phyloP scores from a whole-genome alignment of 2,329 filamentous ascomycete species.

The Calonectria fujianensis region DNA sequence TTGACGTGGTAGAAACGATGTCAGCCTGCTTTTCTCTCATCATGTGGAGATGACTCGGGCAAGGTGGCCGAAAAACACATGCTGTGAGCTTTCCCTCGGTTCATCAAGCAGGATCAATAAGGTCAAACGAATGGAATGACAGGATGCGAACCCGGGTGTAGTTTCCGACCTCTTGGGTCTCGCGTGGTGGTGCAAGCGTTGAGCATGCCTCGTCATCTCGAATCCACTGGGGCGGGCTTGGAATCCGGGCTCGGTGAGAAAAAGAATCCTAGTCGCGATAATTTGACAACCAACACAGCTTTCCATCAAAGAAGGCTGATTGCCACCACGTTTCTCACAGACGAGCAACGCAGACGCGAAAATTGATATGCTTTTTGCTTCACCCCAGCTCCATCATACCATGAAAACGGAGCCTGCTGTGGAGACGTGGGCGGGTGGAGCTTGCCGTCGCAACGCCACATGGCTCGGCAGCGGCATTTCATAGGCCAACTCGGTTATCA shows the following conservation, averaged over 20 bases:
- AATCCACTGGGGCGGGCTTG: neutral
- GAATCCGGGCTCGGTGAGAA: neutral
- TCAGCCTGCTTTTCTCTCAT: neutral
- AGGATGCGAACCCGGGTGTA: neutral
- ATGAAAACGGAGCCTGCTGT: conserved; percentile 25
- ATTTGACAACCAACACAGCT: neutral
- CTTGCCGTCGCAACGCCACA: conserved; percentile 13
- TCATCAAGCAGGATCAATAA: neutral
- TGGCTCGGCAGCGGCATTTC: neutral
- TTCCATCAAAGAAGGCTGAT: neutral
- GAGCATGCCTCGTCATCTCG: conserved; percentile 14
- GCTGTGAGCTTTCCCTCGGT: neutral
- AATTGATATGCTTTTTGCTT: conserved; percentile 10
- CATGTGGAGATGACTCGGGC: neutral
- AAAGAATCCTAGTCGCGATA: neutral
- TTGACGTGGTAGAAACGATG: neutral
- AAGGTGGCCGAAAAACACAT: neutral
- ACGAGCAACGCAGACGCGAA: conserved; percentile 7
- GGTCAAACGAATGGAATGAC: neutral
- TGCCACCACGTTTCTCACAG: neutral
- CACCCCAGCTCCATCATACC: conserved; percentile 2
- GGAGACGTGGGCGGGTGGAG: conserved; percentile 14
- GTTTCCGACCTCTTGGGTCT: conserved; percentile 8
- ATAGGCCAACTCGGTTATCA: conserved; percentile 34
- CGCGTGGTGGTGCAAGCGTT: neutral